Conservation (phyloP, 1,284 basidiomycete genomes). For the Tylopilus orsonianus region DNA sequence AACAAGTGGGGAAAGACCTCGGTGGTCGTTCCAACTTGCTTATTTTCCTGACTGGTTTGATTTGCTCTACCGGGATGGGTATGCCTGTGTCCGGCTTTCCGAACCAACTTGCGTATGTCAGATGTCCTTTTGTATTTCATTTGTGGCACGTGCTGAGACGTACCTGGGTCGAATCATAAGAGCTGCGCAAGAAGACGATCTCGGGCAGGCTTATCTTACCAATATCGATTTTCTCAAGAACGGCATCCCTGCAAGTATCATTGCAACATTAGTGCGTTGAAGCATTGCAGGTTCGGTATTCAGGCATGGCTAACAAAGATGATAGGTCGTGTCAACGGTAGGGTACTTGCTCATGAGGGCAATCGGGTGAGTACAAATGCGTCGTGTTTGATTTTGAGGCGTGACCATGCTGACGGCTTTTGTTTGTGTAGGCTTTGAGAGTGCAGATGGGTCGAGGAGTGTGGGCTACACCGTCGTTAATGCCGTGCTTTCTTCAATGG, state of each 20-base stretch:
- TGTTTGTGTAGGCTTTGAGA: neutral
- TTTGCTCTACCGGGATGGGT: slow-evolving; percentile 97
- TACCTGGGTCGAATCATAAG: slow-evolving; percentile 38
- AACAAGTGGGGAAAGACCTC: slow-evolving; percentile 82
- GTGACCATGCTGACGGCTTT: neutral
- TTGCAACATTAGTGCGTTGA: slow-evolving; percentile 73
- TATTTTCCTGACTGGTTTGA: slow-evolving; percentile 89
- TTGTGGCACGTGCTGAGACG: neutral
- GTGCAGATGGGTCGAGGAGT: too few species aligned
- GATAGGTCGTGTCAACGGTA: slow-evolving; percentile 23
- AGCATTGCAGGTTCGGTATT: too few species aligned
- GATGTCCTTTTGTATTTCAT: neutral
- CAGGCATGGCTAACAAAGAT: neutral
- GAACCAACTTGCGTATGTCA: slow-evolving; percentile 88
- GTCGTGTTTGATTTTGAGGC: neutral
- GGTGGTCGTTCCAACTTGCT: slow-evolving; percentile 73
- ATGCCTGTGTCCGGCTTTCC: slow-evolving; percentile 98
- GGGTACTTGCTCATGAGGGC: slow-evolving; percentile 25
- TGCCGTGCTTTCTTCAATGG: too few species aligned
- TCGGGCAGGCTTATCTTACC: slow-evolving; percentile 84
- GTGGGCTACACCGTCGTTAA: too few species aligned
- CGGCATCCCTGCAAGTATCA: slow-evolving; percentile 87
- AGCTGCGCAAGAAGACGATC: slow-evolving; percentile 93
- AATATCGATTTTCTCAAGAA: slow-evolving; percentile 93
- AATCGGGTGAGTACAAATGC: slow-evolving; percentile 23